Base-by-base conservation (phyloP, 225 moss, liverwort and hornwort genomes). In the Marchantia polymorpha region DNA sequence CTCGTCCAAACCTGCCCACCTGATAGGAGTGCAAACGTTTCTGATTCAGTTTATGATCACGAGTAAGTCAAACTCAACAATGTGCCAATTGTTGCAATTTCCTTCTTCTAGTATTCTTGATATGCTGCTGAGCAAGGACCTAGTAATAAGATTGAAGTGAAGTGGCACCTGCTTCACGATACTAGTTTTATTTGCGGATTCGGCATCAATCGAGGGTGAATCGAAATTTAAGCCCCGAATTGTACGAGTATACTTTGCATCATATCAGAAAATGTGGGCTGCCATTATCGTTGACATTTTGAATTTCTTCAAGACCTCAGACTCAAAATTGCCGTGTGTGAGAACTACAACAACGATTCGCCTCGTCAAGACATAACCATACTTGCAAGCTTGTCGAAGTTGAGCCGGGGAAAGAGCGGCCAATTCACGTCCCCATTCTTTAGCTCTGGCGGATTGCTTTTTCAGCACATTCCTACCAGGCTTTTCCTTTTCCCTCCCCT, bases 1-100 rank as follows among this genome's bases (percentile, higher is more conserved):
- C n/a, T 86, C 88, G 55, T 92, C 83, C 84, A 96, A 92, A 74
- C 90, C 90, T 78, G 94, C 96, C 91, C 89, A 94, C 84, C 94
- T 94, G 84, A 75, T 39, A 85, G 25, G 58, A 71, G 51, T 49
- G 50, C 49, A n/a, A n/a, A 71, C 16, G 23, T 7, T 46, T 12
- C n/a, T 71, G 7, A 50, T 47, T 71, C 22, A 71, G 71, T 23
- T 10, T 15, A 3, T 71, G 22, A 71, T 50, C n/a, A 51, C 3
- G n/a, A 22, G 26, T 46, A 46, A 20, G 46, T 10, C 11, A 5
- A 47, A 70, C 46, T 49, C 50, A 72, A 68, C 7, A 29, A 23
- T 60, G 2, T 10, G 61, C 6, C 7, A 17, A 61, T 61, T 61
- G 61, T 22, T 10, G 23, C 16, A 61, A 12, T 12, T 65, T 9